Conservation (phyloP, 768 basidiomycete species). For the Dioszegia aurantiaca region DNA sequence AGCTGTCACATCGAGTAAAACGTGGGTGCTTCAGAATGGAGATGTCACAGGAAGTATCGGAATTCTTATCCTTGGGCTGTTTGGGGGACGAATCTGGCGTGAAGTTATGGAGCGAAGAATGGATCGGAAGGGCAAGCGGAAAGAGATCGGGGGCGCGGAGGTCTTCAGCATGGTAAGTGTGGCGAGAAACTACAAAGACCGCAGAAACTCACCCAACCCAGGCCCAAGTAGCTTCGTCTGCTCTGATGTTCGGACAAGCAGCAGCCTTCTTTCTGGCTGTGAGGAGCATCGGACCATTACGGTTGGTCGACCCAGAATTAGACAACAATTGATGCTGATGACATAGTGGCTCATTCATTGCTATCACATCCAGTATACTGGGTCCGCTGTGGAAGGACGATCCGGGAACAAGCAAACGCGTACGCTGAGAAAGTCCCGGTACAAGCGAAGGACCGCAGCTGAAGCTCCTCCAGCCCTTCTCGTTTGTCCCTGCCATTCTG, state of each 20-base stretch:
- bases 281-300: conserved; percentile 9
- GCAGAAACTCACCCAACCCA: background rate
- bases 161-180: conserved; percentile 6
- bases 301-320: background rate
- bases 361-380: conserved; percentile 3
- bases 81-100: conserved; percentile 25
- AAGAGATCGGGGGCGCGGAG: conserved; percentile 4
- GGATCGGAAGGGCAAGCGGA: conserved; percentile 23
- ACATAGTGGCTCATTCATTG: background rate
- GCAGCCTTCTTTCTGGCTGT: conserved; percentile 14
- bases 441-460: no score
- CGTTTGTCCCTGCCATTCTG: conserved; percentile 10
- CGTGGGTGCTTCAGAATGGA: conserved; percentile 25
- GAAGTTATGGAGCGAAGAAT: conserved; percentile 18
- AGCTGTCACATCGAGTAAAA: conserved; percentile 28
- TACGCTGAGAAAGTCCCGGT: background rate
- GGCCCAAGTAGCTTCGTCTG: background rate
- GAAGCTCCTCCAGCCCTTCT: conserved; percentile 5
- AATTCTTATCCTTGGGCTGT: conserved; percentile 31
- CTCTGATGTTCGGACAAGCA: conserved; percentile 1
- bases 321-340: background rate
- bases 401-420: background rate
- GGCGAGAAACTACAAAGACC: background rate
- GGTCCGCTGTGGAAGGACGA: conserved; percentile 1
- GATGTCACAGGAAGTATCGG: conserved; percentile 24